Base-by-base conservation (phyloP, 2,329 filamentous ascomycete genomes). In the Fusarium oxysporum region DNA sequence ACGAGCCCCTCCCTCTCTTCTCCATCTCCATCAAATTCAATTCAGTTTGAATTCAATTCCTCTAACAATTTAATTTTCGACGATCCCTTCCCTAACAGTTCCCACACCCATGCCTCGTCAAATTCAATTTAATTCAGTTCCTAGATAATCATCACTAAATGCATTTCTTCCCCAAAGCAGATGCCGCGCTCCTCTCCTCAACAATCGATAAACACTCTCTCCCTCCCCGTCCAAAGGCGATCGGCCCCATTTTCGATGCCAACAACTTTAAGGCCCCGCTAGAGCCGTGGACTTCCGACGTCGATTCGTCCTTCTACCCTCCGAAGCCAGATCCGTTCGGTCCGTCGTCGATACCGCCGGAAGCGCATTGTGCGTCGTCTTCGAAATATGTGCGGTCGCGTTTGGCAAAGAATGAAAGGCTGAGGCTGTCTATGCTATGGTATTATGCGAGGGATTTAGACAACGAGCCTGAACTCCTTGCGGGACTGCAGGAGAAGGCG, bases 401-500 rank as follows among this genome's bases (percentile, higher is more conserved):
- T 11, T 44, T 81, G 23, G 72, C 79, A 37, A 72, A 68, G 56
- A 77, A 81, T 33, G 79, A 81, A 59, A 67, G 80, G 10, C 64
- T 81, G 11, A 62, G 79, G 40, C 43, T 80, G 40, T 80, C 79
- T 0, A 81, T 81, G 80, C 73, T 85, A 1, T 86, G 82, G 79
- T 86, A 86, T 62, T 85, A 86, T 38, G 84, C 83, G 2, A 78
- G 78, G 33, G 80, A 80, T 8, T 77, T 84, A 13, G 71, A 82
- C 16, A 73, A 82, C 12, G 83, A 86, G 58, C 68, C 68, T 11
- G 83, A 85, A 40, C 77, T 86, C 40, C 75, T 85, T 21, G 79
- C 78, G 5, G 79, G 81, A 1, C 70, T 86, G 7, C 83, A 85
- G 32, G 82, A 85, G 32, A 85, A 85, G 65, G 79, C 83, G 0